Percentiles rank a stretch among this genome's conserved stretches.
Evolutionary conservation across 805 yeast genomes (phyloP).

Genomic region (Maudiozyma pseudohumilis): DNA sequence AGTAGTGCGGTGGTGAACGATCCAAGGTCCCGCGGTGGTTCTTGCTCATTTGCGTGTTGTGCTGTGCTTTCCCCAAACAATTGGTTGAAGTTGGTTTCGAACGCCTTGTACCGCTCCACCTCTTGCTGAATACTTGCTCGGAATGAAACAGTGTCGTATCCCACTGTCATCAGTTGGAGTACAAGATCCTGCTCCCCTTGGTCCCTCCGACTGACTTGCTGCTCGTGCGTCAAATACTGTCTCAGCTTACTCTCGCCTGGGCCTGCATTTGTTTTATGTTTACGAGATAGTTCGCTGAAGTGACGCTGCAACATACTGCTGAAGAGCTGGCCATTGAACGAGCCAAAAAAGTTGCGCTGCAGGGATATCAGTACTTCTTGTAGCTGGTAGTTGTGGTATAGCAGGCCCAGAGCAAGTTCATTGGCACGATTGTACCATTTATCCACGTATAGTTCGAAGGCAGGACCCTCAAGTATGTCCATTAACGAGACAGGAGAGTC

Average conservation of each 20-base stretch:
- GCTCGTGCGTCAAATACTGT: slow-evolving; percentile 22
- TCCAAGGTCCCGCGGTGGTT: no score
- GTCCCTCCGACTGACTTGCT: slow-evolving; percentile 2
- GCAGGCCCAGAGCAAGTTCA: slow-evolving; percentile 42
- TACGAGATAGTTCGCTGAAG: slow-evolving; percentile 17
- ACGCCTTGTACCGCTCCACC: slow-evolving; percentile 2
- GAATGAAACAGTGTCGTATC: slow-evolving; percentile 32
- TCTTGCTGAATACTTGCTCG: slow-evolving; percentile 14
- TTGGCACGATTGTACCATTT: slow-evolving; percentile 64
- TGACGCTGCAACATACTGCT: slow-evolving; percentile 15
- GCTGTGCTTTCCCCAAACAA: not conserved
- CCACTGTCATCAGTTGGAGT: slow-evolving; percentile 22
- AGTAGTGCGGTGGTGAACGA: not conserved
- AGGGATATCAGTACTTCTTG: slow-evolving; percentile 37
- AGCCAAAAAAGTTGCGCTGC: slow-evolving; percentile 45
- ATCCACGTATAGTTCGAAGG: slow-evolving; percentile 46
- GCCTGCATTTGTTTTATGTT: slow-evolving; percentile 19
- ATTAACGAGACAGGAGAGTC: slow-evolving; percentile 5
- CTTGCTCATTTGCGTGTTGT: not conserved
- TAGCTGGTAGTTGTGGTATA: slow-evolving; percentile 53
- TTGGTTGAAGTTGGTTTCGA: slow-evolving; percentile 1
- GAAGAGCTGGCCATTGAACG: slow-evolving; percentile 20
- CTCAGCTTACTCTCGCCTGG: slow-evolving; percentile 20
- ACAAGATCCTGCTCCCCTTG: slow-evolving; percentile 17
- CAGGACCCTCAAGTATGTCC: slow-evolving; percentile 28